A percentile compares a stretch with the other conserved stretches of the same genome.
These are phyloP conservation scores for Plasmodium blacklocki DNA, from an alignment of 169 alveolate genomes.

Conservation along the genomic window DNA sequence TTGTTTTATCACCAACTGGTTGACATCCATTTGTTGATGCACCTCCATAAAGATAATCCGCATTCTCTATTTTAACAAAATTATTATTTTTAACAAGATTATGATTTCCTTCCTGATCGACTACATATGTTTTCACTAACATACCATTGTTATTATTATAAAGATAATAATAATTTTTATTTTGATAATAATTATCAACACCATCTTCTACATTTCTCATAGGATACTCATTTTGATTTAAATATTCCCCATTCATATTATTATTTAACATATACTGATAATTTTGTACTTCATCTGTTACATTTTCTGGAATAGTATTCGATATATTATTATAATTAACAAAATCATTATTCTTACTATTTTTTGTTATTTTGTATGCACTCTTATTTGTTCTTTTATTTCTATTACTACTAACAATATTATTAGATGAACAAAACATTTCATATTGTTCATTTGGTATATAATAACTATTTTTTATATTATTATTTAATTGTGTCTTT, in stretches of 20 bases:
- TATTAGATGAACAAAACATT: background rate
- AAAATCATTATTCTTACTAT: too few species aligned
- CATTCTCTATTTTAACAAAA: background rate
- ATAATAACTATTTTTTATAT: conserved; percentile 6
- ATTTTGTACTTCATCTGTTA: background rate
- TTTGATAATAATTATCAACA: background rate
- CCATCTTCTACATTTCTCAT: background rate
- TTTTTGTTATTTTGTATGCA: too few species aligned
- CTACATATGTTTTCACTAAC: too few species aligned
- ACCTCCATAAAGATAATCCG: too few species aligned
- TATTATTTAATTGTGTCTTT: background rate
- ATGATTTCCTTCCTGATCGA: too few species aligned
- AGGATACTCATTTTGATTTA: background rate
- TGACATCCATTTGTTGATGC: too few species aligned
- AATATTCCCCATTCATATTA: conserved; percentile 1
- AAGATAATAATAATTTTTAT: conserved; percentile 16
- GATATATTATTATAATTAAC: too few species aligned
- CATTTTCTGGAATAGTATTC: background rate
- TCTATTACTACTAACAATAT: background rate
- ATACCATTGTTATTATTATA: background rate
- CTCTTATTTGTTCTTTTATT: too few species aligned
- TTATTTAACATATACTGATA: conserved; percentile 26
- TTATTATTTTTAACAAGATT: background rate
- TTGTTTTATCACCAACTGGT: background rate
- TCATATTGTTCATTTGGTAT: conserved; percentile 2